Evolutionary conservation across 306 rosid species (phyloP).

Genomic region (Pachyrhizus erosus): DNA sequence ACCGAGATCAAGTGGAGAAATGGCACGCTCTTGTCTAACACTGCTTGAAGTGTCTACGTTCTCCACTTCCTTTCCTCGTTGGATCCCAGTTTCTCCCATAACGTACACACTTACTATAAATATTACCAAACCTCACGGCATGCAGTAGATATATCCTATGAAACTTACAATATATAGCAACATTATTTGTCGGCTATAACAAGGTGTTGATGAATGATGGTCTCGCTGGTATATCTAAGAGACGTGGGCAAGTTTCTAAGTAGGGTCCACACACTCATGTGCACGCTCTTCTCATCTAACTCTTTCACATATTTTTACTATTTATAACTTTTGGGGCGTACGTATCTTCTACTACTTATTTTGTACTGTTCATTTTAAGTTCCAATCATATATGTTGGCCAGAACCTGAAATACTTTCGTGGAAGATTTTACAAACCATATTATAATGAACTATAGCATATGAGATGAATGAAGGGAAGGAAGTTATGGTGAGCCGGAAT

Average conservation of each 20-base stretch:
- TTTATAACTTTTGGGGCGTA: background rate
- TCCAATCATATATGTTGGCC: background rate
- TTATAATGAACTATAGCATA: background rate
- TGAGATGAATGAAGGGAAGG: background rate
- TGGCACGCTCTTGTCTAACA: conserved; percentile 29
- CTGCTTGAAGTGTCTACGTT: conserved; percentile 19
- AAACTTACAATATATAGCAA: background rate
- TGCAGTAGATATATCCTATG: background rate
- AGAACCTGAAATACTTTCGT: background rate
- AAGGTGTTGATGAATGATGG: background rate
- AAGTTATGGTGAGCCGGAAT: background rate
- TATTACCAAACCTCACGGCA: background rate
- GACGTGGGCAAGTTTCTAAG: background rate
- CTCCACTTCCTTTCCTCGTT: conserved; percentile 29
- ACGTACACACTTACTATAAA: background rate
- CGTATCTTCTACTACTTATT: background rate
- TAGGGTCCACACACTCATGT: conserved; percentile 7
- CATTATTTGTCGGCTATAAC: no score
- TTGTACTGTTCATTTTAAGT: background rate
- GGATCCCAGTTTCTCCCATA: conserved; percentile 54
- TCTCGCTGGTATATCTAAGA: conserved; percentile 24
- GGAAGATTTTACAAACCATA: background rate
- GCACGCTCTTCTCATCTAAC: no score
- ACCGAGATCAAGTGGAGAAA: conserved; percentile 48
- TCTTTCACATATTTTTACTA: background rate